Evolutionary conservation across 1,284 basidiomycete genomes (phyloP).

Genomic region (Trichosporon sp.): DNA sequence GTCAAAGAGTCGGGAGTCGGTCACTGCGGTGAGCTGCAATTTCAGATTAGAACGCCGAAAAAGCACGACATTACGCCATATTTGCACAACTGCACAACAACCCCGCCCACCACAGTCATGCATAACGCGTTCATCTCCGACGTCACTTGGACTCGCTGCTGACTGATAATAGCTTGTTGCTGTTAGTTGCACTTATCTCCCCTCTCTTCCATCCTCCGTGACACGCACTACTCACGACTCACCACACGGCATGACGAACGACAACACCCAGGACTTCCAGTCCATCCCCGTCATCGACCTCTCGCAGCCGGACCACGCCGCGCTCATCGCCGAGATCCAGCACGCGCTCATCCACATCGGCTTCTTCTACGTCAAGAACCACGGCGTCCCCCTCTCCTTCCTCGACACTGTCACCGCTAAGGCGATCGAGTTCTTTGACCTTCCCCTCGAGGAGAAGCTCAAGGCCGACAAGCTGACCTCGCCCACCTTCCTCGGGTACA

Average conservation of each 20-base stretch:
- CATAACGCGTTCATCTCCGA: background rate
- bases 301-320: slow-evolving; percentile 24
- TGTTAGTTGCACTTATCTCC: background rate
- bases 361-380: slow-evolving; percentile 34
- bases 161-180: background rate
- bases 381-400: slow-evolving; percentile 24
- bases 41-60: slow-evolving; percentile 8
- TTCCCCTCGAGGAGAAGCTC: slow-evolving; percentile 49
- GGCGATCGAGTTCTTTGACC: slow-evolving; percentile 35
- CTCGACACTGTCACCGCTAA: slow-evolving; percentile 25
- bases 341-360: slow-evolving; percentile 31
- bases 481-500: slow-evolving; percentile 33
- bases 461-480: slow-evolving; percentile 35
- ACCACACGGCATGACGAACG: slow-evolving; percentile 10
- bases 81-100: slow-evolving; percentile 7
- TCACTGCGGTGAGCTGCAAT: background rate
- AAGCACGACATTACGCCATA: slow-evolving; percentile 11
- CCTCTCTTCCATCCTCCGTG: background rate
- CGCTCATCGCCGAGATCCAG: slow-evolving; percentile 28
- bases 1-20: background rate
- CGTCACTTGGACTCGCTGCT: background rate
- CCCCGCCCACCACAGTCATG: background rate
- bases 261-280: slow-evolving; percentile 27
- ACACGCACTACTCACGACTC: background rate
- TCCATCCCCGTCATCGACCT: slow-evolving; percentile 33